Evolutionary conservation across 306 rosid genomes (phyloP).

Genomic region (Myrica gale): DNA sequence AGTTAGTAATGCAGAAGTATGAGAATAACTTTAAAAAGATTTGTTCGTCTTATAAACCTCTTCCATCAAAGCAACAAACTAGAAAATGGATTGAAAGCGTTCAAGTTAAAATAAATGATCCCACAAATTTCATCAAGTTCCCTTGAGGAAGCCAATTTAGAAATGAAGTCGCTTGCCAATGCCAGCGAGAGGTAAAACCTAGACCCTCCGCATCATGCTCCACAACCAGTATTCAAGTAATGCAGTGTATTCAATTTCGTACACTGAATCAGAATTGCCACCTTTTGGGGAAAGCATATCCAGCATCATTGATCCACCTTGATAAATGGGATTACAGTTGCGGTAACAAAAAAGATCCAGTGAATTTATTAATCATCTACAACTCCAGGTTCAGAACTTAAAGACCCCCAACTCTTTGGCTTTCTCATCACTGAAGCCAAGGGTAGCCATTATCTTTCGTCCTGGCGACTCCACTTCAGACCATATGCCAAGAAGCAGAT

Average conservation of each 20-base stretch:
- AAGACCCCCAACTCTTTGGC: slow-evolving; percentile 59
- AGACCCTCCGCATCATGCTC: background rate
- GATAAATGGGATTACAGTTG: slow-evolving; percentile 32
- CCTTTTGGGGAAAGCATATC: slow-evolving; percentile 16
- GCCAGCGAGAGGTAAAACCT: background rate
- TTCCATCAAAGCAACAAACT: background rate
- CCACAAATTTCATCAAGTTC: background rate
- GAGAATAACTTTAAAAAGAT: background rate
- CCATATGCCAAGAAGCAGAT: slow-evolving; percentile 72
- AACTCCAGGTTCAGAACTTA: slow-evolving; percentile 43
- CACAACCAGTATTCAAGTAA: background rate
- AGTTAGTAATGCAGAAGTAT: slow-evolving; percentile 14
- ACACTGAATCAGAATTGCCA: background rate
- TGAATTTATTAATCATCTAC: slow-evolving; percentile 41
- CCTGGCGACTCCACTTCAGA: slow-evolving; percentile 56
- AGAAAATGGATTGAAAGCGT: background rate
- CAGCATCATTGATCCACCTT: slow-evolving; percentile 23
- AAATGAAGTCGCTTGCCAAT: background rate
- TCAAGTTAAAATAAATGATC: background rate
- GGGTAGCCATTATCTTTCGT: slow-evolving; percentile 50
- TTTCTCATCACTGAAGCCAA: slow-evolving; percentile 61
- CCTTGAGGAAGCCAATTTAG: background rate
- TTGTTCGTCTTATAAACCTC: background rate
- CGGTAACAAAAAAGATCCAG: slow-evolving; percentile 11
- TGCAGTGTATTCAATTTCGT: too few relatives aligned